Base-by-base conservation (phyloP, 2,329 filamentous ascomycete genomes). In the Cladophialophora immunda region DNA sequence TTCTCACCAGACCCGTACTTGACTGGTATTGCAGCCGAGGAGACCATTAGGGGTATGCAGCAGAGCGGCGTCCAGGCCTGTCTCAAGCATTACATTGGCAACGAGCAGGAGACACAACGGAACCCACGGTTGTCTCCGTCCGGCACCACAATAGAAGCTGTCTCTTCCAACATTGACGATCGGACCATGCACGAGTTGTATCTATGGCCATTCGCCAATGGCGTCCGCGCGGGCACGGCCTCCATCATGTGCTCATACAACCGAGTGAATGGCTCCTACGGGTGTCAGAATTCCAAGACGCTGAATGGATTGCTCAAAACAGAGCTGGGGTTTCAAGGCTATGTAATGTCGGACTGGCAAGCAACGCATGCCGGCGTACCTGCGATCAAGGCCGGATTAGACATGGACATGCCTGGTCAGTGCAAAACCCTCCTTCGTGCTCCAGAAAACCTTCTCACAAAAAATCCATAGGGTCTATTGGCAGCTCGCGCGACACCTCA, bases 201-300 rank as follows among this genome's bases (percentile, higher is more conserved):
- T 75, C 81, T 90, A 29, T 93, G 91, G 91, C 91, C 91, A 0
- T 94, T 93, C 74, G 89, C 86, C 29, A 90, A 93, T 73, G 89
- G 89, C 1, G 86, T 92, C 61, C 83, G 83, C 63, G 90, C 90
- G 8, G 89, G 90, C 11, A 89, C 90, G 2, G 75, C 79, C 13
- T 79, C 79, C 1, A 74, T 84, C 15, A 85, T 85, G 83, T 84
- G 83, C 73, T 76, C 68, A 1, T 82, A 82, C 70, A 80, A 82
- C 30, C 75, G 78, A 61, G 58, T 86, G 67, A 85, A 86, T 64
- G 76, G 80, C 25, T 80, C 79, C 0, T 84, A 81, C 68, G 78
- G 81, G 3, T 86, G 84, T 68, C 79, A 85, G 68, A 85, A 83
- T 69, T 78, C 78, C 19, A 73, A 82, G 62, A 70, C 78, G 0